Evolutionary conservation across 768 basidiomycete species (phyloP), one percentile per base, ranked within the genome.

Genomic region (Lactarius pseudohatsudake): DNA sequence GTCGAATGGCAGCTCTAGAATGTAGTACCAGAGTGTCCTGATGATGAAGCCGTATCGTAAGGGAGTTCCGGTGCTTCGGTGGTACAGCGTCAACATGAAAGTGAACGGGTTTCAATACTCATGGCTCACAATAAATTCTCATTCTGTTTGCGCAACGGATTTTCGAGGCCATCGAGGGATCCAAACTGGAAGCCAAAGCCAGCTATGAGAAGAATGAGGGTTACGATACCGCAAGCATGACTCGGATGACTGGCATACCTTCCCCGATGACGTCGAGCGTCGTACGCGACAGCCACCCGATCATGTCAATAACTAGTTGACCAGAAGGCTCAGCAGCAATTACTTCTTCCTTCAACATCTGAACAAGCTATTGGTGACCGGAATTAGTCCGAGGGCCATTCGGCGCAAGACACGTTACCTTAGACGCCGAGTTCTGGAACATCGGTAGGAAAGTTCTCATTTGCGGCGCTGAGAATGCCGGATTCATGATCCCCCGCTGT

Each of bases 181-280:
- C 70, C 71, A 16, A 71, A 72, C 30, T 73, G 68, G n/a, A 70
- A 70, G 45, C 70, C 71, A 57, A 73, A 74, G 13, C 69, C 74
- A 55, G 69, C 74, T 74, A 60, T 2, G 9, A 10, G 10, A 30
- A 34, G 13, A 57, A 13, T 13, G 1, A 22, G 34, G 26, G 18
- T 54, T 22, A 5, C 36, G 55, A 4, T 7, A 11, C n/a, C 8
- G 20, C 36, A 22, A 26, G 9, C 9, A 4, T 30, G 32, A 26
- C 34, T 9, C 9, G 34, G 34, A 34, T 36, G 45, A 56, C 40
- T 6, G 16, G 20, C 20, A 11, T 28, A 74, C 74, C 69, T 69
- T 73, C 72, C n/a, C 72, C 71, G 38, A 74, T 74, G 18, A 72
- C 64, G 56, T 73, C 74, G 16, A 74, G 65, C 15, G 72, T 74